phyloP scores from a whole-genome alignment of 495 filamentous ascomycete species.

The Trichoderma erinaceum region DNA sequence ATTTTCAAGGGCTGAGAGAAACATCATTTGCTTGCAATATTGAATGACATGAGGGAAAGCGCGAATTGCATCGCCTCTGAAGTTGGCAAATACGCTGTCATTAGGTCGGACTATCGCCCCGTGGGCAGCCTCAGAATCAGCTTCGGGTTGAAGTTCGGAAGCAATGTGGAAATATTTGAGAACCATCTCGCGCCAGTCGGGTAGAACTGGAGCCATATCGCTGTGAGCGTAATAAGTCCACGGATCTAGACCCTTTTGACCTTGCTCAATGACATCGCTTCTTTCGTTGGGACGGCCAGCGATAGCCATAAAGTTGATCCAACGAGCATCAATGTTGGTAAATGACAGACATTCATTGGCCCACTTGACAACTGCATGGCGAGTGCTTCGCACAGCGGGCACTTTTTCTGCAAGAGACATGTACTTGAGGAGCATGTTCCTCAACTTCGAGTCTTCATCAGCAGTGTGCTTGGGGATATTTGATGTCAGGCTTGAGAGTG shows the following conservation, averaged over 20 bases:
- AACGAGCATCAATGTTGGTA: slow-evolving; percentile 69
- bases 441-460: slow-evolving; percentile 27
- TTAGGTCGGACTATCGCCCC: slow-evolving; percentile 23
- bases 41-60: slow-evolving; percentile 59
- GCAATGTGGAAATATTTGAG: slow-evolving; percentile 37
- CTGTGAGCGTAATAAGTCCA: slow-evolving; percentile 42
- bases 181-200: slow-evolving; percentile 43
- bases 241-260: slow-evolving; percentile 69
- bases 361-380: slow-evolving; percentile 80
- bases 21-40: slow-evolving; percentile 67
- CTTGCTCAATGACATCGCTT: slow-evolving; percentile 83
- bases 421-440: slow-evolving; percentile 46
- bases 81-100: slow-evolving; percentile 35
- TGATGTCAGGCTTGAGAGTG: slow-evolving; percentile 65
- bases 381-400: slow-evolving; percentile 54
- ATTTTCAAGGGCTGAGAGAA: slow-evolving; percentile 60
- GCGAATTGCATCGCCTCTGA: slow-evolving; percentile 37
- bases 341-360: slow-evolving; percentile 85
- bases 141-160: slow-evolving; percentile 19
- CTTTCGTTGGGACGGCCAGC: slow-evolving; percentile 56
- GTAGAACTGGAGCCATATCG: slow-evolving; percentile 32
- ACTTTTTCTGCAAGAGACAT: slow-evolving; percentile 24
- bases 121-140: neutral
- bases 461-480: slow-evolving; percentile 40
- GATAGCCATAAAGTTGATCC: slow-evolving; percentile 80